phyloP scores from a whole-genome alignment of 768 basidiomycete species.

The Pulveroboletus sp. region DNA sequence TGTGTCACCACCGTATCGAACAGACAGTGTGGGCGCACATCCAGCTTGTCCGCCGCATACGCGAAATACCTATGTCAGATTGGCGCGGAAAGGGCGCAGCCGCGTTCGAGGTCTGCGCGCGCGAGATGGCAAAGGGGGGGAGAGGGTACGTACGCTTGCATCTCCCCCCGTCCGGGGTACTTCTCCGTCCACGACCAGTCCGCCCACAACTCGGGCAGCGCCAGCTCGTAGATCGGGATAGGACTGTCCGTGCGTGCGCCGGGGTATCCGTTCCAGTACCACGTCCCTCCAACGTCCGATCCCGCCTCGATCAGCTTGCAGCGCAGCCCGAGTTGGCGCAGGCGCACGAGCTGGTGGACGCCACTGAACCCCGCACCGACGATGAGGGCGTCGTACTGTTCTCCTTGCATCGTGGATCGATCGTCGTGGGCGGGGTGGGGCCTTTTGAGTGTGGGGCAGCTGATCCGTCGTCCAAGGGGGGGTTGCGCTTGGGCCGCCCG shows the following conservation, averaged over 20 bases:
- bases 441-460: too few species aligned
- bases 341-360: conserved; percentile 5
- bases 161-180: conserved; percentile 2
- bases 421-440: too few species aligned
- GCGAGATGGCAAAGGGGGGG: too few species aligned
- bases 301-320: conserved; percentile 11
- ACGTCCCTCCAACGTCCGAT: conserved; percentile 12
- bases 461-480: too few species aligned
- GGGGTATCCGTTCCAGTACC: conserved; percentile 16
- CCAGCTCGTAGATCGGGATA: conserved; percentile 8
- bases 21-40: conserved; percentile 8
- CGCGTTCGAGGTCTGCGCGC: too few species aligned
- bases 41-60: conserved; percentile 8
- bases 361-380: too few species aligned
- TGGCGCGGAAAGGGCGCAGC: too few species aligned
- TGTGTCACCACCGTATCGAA: conserved; percentile 11
- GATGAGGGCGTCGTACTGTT: too few species aligned
- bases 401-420: too few species aligned
- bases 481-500: too few species aligned
- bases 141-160: conserved; percentile 14
- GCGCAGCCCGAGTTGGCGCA: conserved; percentile 8
- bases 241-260: conserved; percentile 10
- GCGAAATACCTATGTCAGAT: conserved; percentile 4
- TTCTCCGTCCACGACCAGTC: conserved; percentile 16
- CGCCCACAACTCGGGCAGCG: conserved; percentile 9